Evolutionary conservation across 495 filamentous ascomycete genomes (phyloP), one percentile per base, ranked within the genome.

Genomic region (Penicillium malachiteum): DNA sequence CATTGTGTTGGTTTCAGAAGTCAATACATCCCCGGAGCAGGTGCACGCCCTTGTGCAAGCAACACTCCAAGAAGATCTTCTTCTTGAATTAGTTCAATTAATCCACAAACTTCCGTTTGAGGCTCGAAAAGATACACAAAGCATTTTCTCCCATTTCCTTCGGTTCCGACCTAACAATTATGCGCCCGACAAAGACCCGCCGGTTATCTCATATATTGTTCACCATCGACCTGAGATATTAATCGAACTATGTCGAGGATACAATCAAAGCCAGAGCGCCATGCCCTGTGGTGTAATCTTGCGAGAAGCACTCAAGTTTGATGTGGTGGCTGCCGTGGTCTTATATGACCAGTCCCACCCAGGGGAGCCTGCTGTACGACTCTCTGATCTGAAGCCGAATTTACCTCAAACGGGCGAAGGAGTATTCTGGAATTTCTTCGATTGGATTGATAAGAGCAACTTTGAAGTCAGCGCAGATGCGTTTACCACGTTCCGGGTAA

Each of bases 381-480:
- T 92, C 7, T 81, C 74, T 2, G 85, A 81, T 1, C 83, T 95
- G 52, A 84, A 91, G 58, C 80, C 83, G 17, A 83, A 85, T 26
- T 69, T 80, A 11, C 82, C 78, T 31, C 87, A 91, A 58, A 84
- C 76, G 10, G 91, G 91, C 14, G 78, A 82, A 12, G 92, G 92
- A 0, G 82, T 96, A 2, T 97, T 99, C 67, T 99, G 95, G 95
- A 83, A 80, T n/a, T 97, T 97, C 72, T 99, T 99, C 65, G 82
- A 89, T 45, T 99, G 92, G 89, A 96, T 99, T 53, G 91, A 97
- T 68, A 86, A 88, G 64, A 87, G 90, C 56, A 91, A 87, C 14
- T 99, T 99, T 69, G 95, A 99, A 75, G 88, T 97, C 54, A 92
- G 91, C 63, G 92, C 95, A 32, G 95, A 97, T 76, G 92, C 95